Conservation (phyloP, 192 early-diverging fungal genomes). For the Linnemannia zychae region DNA sequence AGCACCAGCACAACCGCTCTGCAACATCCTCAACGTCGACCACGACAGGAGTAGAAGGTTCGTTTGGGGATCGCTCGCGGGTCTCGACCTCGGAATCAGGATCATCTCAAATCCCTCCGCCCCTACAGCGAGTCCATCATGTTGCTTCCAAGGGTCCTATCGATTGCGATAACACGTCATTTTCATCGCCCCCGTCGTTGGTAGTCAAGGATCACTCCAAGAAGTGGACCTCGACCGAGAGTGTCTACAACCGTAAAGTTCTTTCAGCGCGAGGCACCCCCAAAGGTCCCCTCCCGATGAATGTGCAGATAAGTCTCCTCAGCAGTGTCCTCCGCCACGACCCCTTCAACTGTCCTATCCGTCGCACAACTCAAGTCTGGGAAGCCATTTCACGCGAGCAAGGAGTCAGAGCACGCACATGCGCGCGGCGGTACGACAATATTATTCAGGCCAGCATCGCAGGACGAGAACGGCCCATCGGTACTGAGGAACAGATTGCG, state of each 20-base stretch:
- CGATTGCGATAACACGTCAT: background rate
- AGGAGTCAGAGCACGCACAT: conserved; percentile 45
- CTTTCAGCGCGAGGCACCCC: conserved; percentile 28
- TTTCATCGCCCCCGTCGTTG: background rate
- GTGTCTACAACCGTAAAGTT: conserved; percentile 5
- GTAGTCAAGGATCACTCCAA: background rate
- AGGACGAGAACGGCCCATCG: conserved; percentile 29
- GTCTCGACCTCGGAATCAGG: background rate
- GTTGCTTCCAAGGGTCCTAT: background rate
- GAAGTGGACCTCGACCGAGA: background rate
- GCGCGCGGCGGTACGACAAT: conserved; percentile 46
- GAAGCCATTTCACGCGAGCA: conserved; percentile 44
- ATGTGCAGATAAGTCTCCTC: conserved; percentile 36
- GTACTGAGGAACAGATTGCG: conserved; percentile 41
- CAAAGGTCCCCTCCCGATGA: conserved; percentile 42
- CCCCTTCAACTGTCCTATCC: conserved; percentile 53
- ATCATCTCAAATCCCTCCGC: background rate
- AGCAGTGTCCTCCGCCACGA: conserved; percentile 41
- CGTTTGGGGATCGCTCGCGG: background rate
- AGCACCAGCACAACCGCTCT: background rate
- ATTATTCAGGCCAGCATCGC: conserved; percentile 52
- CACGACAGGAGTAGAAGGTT: background rate
- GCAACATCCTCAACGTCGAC: background rate
- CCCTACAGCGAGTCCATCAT: background rate
- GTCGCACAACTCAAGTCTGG: conserved; percentile 49